phyloP scores from a whole-genome alignment of 495 filamentous ascomycete species.

The Sordaria brevicollis region DNA sequence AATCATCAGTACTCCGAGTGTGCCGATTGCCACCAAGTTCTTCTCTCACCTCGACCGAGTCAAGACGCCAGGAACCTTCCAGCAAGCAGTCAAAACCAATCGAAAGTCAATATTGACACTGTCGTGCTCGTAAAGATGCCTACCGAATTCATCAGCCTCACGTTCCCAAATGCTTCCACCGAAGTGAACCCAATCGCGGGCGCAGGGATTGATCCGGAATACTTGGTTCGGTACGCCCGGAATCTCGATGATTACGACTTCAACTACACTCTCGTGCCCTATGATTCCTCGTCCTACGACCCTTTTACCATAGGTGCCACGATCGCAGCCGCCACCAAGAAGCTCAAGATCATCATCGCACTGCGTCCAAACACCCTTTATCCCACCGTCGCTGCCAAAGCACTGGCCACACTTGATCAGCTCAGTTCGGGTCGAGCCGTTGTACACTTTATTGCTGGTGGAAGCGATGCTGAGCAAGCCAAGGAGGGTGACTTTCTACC shows the following conservation, averaged over 20 bases:
- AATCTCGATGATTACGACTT: constrained; percentile 42
- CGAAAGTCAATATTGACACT: background rate
- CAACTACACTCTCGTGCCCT: constrained; percentile 46
- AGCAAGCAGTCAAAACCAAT: background rate
- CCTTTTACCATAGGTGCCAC: constrained; percentile 43
- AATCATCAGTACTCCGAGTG: background rate
- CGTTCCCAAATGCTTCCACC: constrained; percentile 39
- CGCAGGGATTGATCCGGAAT: constrained; percentile 36
- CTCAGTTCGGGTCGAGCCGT: constrained; percentile 40
- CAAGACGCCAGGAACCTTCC: background rate
- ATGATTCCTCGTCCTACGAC: constrained; percentile 39
- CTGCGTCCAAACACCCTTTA: constrained; percentile 46
- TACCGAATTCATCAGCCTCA: constrained; percentile 44
- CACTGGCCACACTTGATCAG: constrained; percentile 45
- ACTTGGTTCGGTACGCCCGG: constrained; percentile 37
- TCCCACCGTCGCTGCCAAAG: constrained; percentile 45
- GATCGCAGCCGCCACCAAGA: constrained; percentile 40
- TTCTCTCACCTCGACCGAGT: background rate
- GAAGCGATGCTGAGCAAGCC: constrained; percentile 42
- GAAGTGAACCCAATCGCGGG: constrained; percentile 40
- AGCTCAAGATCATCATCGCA: constrained; percentile 46
- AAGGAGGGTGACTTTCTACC: constrained; percentile 42
- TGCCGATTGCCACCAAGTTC: background rate
- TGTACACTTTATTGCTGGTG: constrained; percentile 47
- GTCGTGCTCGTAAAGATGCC: constrained; percentile 25